These are phyloP conservation scores for Beta corolliflora DNA, from an alignment of 179 eudicot genomes.

Conservation along the genomic window DNA sequence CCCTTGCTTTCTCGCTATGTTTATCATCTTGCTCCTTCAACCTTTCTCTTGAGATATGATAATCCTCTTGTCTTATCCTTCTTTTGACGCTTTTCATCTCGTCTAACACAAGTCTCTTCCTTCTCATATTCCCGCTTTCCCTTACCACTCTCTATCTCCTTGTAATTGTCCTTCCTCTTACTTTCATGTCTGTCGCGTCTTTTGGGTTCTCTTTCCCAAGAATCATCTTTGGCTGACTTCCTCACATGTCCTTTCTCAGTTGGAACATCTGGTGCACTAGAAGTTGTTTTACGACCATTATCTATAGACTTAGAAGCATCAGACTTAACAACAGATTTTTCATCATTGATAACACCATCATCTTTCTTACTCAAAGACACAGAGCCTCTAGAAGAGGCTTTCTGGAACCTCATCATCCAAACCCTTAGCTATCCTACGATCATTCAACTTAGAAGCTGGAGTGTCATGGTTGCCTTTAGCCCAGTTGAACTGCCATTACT, in stretches of 20 bases:
- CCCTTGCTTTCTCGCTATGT: conserved; percentile 55
- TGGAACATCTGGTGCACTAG: conserved; percentile 39
- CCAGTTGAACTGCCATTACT: conserved; percentile 33
- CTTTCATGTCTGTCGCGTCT: conserved; percentile 48
- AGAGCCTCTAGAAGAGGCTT: conserved; percentile 26
- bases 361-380: conserved; percentile 27
- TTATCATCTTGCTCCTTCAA: conserved; percentile 56
- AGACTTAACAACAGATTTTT: conserved; percentile 19
- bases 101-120: conserved; percentile 46
- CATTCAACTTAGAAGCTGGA: conserved; percentile 24
- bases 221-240: conserved; percentile 43
- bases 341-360: conserved; percentile 30
- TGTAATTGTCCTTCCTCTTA: conserved; percentile 41
- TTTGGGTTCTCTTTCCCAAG: conserved; percentile 42
- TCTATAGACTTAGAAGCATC: conserved; percentile 30
- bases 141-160: conserved; percentile 45
- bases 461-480: conserved; percentile 25
- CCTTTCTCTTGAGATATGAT: conserved; percentile 49
- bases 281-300: conserved; percentile 31
- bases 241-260: conserved; percentile 29
- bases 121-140: conserved; percentile 43
- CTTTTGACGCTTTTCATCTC: conserved; percentile 54
- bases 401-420: conserved; percentile 26
- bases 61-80: conserved; percentile 48
- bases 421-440: conserved; percentile 27